phyloP scores from a whole-genome alignment of 805 yeast genomes.

The Sugiyamaella lignohabitans region DNA sequence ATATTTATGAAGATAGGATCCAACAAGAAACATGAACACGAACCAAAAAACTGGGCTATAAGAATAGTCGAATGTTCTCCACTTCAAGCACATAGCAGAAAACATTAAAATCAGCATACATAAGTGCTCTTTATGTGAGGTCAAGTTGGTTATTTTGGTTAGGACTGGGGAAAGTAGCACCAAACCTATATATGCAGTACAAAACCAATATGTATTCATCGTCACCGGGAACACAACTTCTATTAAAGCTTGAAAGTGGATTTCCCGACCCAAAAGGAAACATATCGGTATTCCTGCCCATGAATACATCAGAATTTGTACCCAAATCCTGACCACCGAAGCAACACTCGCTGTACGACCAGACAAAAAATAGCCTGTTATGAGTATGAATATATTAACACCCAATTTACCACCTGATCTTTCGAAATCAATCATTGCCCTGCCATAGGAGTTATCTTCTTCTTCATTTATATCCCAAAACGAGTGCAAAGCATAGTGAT shows the following conservation, averaged over 20 bases:
- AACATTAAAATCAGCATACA: neutral
- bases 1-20: slow-evolving; percentile 1
- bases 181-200: neutral
- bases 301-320: neutral
- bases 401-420: neutral
- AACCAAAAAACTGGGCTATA: neutral
- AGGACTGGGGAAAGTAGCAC: slow-evolving; percentile 3
- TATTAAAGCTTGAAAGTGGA: neutral
- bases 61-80: no score
- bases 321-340: neutral
- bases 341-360: neutral
- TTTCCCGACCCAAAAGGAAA: neutral
- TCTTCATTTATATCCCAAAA: neutral
- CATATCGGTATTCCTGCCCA: neutral
- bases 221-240: neutral
- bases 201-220: slow-evolving; percentile 1
- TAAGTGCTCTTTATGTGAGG: neutral
- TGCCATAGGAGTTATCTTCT: neutral
- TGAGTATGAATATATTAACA: neutral
- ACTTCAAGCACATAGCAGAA: no score
- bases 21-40: slow-evolving; percentile 2
- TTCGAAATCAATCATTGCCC: neutral
- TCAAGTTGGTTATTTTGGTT: neutral
- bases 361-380: neutral
- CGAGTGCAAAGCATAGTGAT: neutral